Evolutionary conservation across 495 filamentous ascomycete species (phyloP), one percentile per base, ranked within the genome.

Genomic region (Lophium mytilinum): DNA sequence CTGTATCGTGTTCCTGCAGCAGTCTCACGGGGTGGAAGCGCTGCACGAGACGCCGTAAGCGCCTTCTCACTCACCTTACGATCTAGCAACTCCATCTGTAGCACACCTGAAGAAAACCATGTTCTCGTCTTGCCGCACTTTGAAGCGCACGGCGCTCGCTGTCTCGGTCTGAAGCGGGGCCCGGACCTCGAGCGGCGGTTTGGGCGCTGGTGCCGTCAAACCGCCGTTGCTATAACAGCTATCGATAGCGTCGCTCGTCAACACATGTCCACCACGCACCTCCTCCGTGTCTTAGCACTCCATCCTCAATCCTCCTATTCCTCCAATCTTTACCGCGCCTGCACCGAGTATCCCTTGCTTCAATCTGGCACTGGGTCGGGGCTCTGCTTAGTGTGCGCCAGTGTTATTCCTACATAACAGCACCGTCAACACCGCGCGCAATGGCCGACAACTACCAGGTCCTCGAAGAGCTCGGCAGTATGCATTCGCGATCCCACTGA

Each of bases 381-480:
- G 50, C 37, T 52, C 19, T 47, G 45, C 3, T 9, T 33, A 55
- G 47, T 55, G 50, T 40, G 52, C 55, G 55, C 55, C 17, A 17
- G 11, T 19, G 52, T 50, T 59, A 56, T 63, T 59, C 40, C 30
- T 52, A 48, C 17, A 40, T n/a, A 56, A 50, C 45, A 45, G 47
- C 52, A 49, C 2, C 37, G 21, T 49, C 35, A 53, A 55, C 39
- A 58, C 37, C 41, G 34, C 34, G 33, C 56, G 59, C 72, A n/a
- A 86, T 91, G 80, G 84, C 87, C 57, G 80, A 78, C 59, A 83
- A 86, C 64, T 96, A 94, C 70, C 86, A 92, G 75, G 83, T 95
- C 67, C 78, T 95, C 70, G 90, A 96, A 78, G 90, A 96, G 73
- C 75, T 96, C 57, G 90, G 90, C 60, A 89, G 90, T 95, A 71